Base-by-base conservation (phyloP, 176 grass and related monocot species). In the Bromus sterilis region DNA sequence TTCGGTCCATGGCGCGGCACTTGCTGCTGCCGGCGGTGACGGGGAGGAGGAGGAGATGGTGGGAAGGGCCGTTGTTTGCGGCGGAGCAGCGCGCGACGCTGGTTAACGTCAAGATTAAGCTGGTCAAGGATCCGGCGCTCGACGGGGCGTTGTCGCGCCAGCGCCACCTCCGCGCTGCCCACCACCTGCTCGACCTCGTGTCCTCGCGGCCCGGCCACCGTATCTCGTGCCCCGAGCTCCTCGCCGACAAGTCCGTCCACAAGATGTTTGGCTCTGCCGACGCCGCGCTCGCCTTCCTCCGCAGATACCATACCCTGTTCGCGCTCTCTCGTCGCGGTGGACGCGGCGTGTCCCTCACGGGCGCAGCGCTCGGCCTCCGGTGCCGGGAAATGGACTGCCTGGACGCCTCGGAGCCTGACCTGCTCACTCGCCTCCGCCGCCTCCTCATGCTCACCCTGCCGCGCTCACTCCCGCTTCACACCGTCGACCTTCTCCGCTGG, bases 171-270 rank as follows among this genome's bases (percentile, higher is more conserved):
- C 88, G 88, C 74, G 33, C 76, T 9, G 83, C 83, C 83, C 83
- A 93, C 88, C 94, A 89, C 77, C 91, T 97, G 83, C 85, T 93
- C 93, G 85, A 92, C 67, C 83, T 91, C 26, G 75, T 93, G 75
- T 97, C 78, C 57, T 31, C 76, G 80, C 48, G 71, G 31, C 86
- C 91, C 7, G 26, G 36, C 37, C 71, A 59, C 72, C 83, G 87
- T 23, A 7, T 86, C 49, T 48, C 86, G 23, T 35, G 60, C 48
- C 31, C 66, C 11, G 79, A 93, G 5, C 73, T 97, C 88, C 35
- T 83, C 60, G 57, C 71, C 41, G 76, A 84, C 4, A 84, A 74
- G 48, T 73, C 77, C 21, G 77, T 79, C 16, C 66, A 34, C n/a
- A 91, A 21, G 42, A 7, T 82, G 4, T 81, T 85, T 14, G 83